phyloP scores from a whole-genome alignment of 441 rosid species.

The Corymbia citriodora region DNA sequence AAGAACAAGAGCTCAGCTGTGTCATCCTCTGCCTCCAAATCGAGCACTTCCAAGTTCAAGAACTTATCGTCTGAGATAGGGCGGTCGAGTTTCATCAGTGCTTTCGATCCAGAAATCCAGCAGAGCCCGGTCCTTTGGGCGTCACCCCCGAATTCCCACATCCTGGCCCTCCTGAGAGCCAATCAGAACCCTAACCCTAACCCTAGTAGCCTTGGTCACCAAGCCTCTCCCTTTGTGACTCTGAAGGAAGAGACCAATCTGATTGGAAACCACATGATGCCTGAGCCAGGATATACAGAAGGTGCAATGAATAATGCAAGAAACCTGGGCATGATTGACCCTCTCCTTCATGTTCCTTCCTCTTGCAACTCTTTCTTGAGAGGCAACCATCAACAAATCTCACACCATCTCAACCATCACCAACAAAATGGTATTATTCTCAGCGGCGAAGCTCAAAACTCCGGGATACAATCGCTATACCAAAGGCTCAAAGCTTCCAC shows the following conservation, averaged over 20 bases:
- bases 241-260: constrained; percentile 40
- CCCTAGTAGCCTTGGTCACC: constrained; percentile 5
- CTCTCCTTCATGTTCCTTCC: constrained; percentile 31
- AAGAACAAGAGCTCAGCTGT: constrained; percentile 44
- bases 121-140: constrained; percentile 47
- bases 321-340: constrained; percentile 26
- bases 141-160: constrained; percentile 45
- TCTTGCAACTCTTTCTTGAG: constrained; percentile 42
- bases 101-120: constrained; percentile 34
- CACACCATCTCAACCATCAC: constrained; percentile 24
- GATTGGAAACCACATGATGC: constrained; percentile 27
- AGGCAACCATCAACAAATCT: constrained; percentile 25
- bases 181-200: constrained; percentile 42
- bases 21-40: constrained; percentile 33
- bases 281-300: constrained; percentile 18
- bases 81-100: constrained; percentile 29
- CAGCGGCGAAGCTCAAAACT: constrained; percentile 33
- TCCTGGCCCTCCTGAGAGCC: constrained; percentile 41
- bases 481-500: constrained; percentile 49
- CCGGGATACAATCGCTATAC: constrained; percentile 56
- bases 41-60: constrained; percentile 33
- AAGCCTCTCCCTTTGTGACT: constrained; percentile 8
- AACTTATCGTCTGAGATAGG: constrained; percentile 38
- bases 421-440: not conserved
- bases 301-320: constrained; percentile 24